phyloP scores from a whole-genome alignment of 2,329 filamentous ascomycete species.

The Pseudonectria buxi region DNA sequence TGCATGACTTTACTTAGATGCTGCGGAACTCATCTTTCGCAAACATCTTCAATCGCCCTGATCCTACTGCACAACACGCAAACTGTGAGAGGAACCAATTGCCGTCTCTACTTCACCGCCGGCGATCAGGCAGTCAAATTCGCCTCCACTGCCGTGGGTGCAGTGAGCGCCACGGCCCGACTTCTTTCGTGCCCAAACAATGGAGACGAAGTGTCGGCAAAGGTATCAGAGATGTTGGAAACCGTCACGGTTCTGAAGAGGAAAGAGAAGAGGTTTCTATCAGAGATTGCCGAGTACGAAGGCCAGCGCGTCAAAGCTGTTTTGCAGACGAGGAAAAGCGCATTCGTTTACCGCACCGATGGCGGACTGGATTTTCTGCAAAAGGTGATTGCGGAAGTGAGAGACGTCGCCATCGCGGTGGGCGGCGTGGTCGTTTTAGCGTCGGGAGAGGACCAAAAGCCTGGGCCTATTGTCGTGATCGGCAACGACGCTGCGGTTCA shows the following conservation, averaged over 20 bases:
- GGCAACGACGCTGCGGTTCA: constrained; percentile 19
- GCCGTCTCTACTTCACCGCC: constrained; percentile 22
- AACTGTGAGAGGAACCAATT: constrained; percentile 25
- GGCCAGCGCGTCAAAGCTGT: constrained; percentile 13
- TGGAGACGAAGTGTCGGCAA: constrained; percentile 14
- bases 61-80: constrained; percentile 22
- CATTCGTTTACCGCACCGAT: constrained; percentile 18
- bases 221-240: constrained; percentile 9
- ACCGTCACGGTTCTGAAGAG: constrained; percentile 14
- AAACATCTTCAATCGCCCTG: constrained; percentile 26
- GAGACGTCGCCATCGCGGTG: constrained; percentile 10
- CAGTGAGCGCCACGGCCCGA: constrained; percentile 17
- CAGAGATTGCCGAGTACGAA: constrained; percentile 24
- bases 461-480: constrained; percentile 19
- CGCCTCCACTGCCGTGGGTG: constrained; percentile 16
- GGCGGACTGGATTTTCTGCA: constrained; percentile 25
- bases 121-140: constrained; percentile 22
- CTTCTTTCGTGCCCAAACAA: constrained; percentile 18
- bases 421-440: constrained; percentile 18
- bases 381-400: constrained; percentile 18
- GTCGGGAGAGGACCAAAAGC: constrained; percentile 17
- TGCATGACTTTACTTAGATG: constrained; percentile 10
- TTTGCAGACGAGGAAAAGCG: constrained; percentile 12
- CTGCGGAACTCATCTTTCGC: constrained; percentile 25
- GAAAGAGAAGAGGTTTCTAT: constrained; percentile 20